These are phyloP conservation scores for Trichoderma aggressivum DNA, from an alignment of 2,329 filamentous ascomycete species.

Conservation along the genomic window DNA sequence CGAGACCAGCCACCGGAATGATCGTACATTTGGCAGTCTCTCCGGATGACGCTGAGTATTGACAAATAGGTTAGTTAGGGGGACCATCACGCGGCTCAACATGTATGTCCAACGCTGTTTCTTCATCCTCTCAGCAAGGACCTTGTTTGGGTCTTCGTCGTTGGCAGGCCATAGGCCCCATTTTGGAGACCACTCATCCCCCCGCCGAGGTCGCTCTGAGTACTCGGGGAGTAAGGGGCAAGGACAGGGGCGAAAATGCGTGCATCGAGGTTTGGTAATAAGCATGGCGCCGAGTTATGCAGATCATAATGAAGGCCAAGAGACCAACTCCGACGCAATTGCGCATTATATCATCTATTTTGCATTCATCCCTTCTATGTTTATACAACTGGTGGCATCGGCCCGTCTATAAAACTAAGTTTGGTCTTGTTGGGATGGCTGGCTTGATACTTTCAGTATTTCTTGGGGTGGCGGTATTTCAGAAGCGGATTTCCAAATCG, in stretches of 20 bases:
- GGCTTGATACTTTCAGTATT: not conserved
- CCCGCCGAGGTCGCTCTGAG: not conserved
- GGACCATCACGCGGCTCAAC: not conserved
- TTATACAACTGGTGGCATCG: not conserved
- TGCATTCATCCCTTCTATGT: not conserved
- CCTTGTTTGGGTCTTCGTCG: not conserved
- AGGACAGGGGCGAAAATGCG: not conserved
- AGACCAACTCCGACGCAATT: not conserved
- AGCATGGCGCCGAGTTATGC: not conserved
- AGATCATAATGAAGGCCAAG: not conserved
- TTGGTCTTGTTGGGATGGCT: not conserved
- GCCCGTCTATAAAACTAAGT: not conserved
- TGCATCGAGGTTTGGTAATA: not conserved
- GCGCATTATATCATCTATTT: not conserved
- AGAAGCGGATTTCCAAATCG: not conserved
- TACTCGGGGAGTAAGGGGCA: not conserved
- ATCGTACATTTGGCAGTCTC: not conserved
- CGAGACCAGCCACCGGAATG: not conserved
- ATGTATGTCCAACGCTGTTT: not conserved
- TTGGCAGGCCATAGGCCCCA: not conserved
- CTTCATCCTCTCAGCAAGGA: not conserved
- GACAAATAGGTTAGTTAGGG: not conserved
- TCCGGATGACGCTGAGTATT: too few species aligned
- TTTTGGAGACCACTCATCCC: not conserved
- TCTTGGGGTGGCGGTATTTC: not conserved